A percentile compares a stretch with the other conserved stretches of the same genome.
phyloP scores from a whole-genome alignment of 495 filamentous ascomycete genomes.

The Friedmanniomyces simplex region DNA sequence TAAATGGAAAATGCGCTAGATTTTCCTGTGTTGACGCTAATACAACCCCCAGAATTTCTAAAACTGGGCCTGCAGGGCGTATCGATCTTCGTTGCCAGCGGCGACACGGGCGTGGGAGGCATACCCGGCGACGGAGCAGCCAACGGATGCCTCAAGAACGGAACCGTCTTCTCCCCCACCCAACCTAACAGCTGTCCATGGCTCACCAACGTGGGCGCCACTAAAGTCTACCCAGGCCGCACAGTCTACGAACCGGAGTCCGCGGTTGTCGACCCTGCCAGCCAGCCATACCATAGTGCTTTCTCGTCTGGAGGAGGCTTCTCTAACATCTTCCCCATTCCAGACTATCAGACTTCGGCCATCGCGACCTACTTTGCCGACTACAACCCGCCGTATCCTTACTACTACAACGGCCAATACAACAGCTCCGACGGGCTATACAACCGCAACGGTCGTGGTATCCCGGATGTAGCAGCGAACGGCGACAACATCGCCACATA shows the following conservation, averaged over 20 bases:
- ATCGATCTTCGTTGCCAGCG: slow-evolving; percentile 50
- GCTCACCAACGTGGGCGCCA: slow-evolving; percentile 32
- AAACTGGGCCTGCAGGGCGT: slow-evolving; percentile 57
- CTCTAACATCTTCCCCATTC: slow-evolving; percentile 34
- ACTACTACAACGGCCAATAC: slow-evolving; percentile 14
- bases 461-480: slow-evolving; percentile 54
- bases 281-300: slow-evolving; percentile 6
- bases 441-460: slow-evolving; percentile 47
- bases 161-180: slow-evolving; percentile 24
- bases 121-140: slow-evolving; percentile 4
- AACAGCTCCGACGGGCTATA: slow-evolving; percentile 17
- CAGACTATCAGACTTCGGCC: slow-evolving; percentile 32
- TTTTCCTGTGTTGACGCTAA: not conserved
- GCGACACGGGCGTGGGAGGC: slow-evolving; percentile 46
- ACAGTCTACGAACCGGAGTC: slow-evolving; percentile 30
- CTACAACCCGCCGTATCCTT: slow-evolving; percentile 22
- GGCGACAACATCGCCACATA: slow-evolving; percentile 20
- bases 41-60: slow-evolving; percentile 32
- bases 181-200: slow-evolving; percentile 34
- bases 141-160: slow-evolving; percentile 13
- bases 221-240: slow-evolving; percentile 18
- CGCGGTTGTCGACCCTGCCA: slow-evolving; percentile 22
- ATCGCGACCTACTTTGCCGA: slow-evolving; percentile 25
- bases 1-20: not conserved
- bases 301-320: slow-evolving; percentile 41